Base-by-base conservation (phyloP, 2,329 filamentous ascomycete species). In the Hortaea sp. region DNA sequence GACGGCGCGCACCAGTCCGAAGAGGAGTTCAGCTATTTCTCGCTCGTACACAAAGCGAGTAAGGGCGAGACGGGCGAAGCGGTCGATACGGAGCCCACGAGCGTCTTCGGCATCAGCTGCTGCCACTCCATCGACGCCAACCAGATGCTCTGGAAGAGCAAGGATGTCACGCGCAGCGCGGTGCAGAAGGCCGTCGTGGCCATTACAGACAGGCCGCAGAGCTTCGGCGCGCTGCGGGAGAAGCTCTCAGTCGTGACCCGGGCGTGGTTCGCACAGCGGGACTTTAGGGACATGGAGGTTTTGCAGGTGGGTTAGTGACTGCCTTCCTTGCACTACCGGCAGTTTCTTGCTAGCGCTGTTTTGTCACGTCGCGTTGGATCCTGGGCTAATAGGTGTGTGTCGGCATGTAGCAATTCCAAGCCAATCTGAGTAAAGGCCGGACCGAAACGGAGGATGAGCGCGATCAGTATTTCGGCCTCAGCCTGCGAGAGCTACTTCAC, bases 1-100 rank as follows among this genome's bases (percentile, higher is more conserved):
- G 92, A 98, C 64, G 92, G 92, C 44, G 92, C 92, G 45, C 92
- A 98, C 73, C 82, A 88, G 82, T 82, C 86, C 20, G 84, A 84
- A 48, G 92, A 98, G 69, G 92, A 97, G 69, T 98, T 97, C 72
- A 95, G 89, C 43, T 98, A 98, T 71, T 98, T 98, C 66, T 97
- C 90, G 6, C 80, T 98, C 39, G 60, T 63, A 10, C 49, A 63
- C 29, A 79, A 82, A 41, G 49, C 30, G 9, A 31, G 30, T 2
- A 30, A 34, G 13, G 29, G 13, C 12, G 27, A 31, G 27, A 30
- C 4, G 5, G 44, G 44, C 10, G 34, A 41, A 13, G 38, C 38
- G 20, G 9, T 11, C 9, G 53, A 57, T 31, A 53, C 53, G 4
- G 52, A 53, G 44, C 53, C 74, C 68, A 52, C 53, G 10, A 55